A percentile compares a stretch with the other conserved stretches of the same genome.
Evolutionary conservation across 1,284 basidiomycete species (phyloP).

Genomic region (Tylopilus orsonianus): DNA sequence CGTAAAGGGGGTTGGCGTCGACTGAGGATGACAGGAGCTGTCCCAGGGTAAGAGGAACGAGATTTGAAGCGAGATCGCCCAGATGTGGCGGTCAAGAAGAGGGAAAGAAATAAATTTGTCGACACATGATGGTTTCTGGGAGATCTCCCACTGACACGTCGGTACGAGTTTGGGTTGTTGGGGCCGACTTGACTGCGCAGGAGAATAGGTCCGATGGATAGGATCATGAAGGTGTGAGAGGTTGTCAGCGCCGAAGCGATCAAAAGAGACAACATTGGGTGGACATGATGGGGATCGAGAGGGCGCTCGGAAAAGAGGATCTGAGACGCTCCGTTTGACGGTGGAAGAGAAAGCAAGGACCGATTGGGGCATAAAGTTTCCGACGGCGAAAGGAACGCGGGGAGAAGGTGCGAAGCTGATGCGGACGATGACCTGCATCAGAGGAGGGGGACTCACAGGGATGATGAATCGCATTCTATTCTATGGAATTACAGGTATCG

Average conservation of each 20-base stretch:
- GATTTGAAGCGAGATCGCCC: conserved; percentile 21
- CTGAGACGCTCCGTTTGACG: conserved; percentile 4
- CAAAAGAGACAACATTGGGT: conserved; percentile 1
- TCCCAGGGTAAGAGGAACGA: conserved; percentile 20
- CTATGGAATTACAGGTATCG: conserved; percentile 27
- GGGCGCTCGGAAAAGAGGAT: not conserved
- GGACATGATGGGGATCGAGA: conserved; percentile 8
- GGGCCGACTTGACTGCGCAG: conserved; percentile 24
- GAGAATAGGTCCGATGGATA: conserved; percentile 17
- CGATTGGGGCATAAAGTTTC: conserved; percentile 30
- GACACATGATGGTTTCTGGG: conserved; percentile 19
- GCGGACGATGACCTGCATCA: conserved; percentile 28
- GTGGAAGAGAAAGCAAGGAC: conserved; percentile 13
- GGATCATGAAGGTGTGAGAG: conserved; percentile 23
- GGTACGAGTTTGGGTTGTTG: conserved; percentile 5
- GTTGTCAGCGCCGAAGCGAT: conserved; percentile 8
- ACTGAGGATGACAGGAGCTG: conserved; percentile 28
- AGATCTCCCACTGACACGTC: conserved; percentile 27
- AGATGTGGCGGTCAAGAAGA: conserved; percentile 20
- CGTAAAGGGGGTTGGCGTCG: conserved; percentile 16
- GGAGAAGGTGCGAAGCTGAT: conserved; percentile 31
- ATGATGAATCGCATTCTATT: conserved; percentile 21
- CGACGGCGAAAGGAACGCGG: conserved; percentile 27
- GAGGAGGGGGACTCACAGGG: conserved; percentile 9
- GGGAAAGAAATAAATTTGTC: conserved; percentile 14